phyloP scores from a whole-genome alignment of 2,329 filamentous ascomycete species.

The Helminthosporium solani region DNA sequence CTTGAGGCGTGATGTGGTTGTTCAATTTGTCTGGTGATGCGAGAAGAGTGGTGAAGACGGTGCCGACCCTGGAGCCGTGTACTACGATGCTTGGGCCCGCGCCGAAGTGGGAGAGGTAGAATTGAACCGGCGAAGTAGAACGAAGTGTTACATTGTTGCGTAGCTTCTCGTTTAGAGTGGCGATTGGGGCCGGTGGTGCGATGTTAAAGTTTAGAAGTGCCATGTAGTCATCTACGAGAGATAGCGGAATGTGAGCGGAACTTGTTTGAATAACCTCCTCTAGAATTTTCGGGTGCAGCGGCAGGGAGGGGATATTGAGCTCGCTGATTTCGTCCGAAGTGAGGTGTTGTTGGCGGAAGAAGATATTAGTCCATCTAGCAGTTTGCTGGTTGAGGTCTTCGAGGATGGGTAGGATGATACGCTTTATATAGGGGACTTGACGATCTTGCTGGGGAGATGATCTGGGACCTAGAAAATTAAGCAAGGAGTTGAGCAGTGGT shows the following conservation, averaged over 20 bases:
- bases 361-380: conserved; percentile 21
- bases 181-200: conserved; percentile 20
- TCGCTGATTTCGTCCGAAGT: conserved; percentile 3
- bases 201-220: conserved; percentile 22
- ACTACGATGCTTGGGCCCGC: neutral
- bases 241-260: conserved; percentile 14
- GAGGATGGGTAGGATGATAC: conserved; percentile 25
- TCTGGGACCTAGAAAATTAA: conserved; percentile 3
- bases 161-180: conserved; percentile 20
- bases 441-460: neutral
- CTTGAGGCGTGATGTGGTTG: conserved; percentile 12
- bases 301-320: conserved; percentile 14
- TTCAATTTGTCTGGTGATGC: neutral
- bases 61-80: neutral
- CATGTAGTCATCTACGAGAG: conserved; percentile 25
- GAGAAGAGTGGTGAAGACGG: conserved; percentile 1
- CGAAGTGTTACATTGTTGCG: conserved; percentile 6
- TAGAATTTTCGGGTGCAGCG: conserved; percentile 9
- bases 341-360: conserved; percentile 25
- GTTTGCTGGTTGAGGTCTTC: conserved; percentile 17
- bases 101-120: conserved; percentile 26
- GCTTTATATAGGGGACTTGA: conserved; percentile 10
- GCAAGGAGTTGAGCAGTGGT: conserved; percentile 12
- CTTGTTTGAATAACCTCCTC: conserved; percentile 5
- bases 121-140: conserved; percentile 9